phyloP scores from a whole-genome alignment of 257 asterid species.

The Prunella vulgaris region DNA sequence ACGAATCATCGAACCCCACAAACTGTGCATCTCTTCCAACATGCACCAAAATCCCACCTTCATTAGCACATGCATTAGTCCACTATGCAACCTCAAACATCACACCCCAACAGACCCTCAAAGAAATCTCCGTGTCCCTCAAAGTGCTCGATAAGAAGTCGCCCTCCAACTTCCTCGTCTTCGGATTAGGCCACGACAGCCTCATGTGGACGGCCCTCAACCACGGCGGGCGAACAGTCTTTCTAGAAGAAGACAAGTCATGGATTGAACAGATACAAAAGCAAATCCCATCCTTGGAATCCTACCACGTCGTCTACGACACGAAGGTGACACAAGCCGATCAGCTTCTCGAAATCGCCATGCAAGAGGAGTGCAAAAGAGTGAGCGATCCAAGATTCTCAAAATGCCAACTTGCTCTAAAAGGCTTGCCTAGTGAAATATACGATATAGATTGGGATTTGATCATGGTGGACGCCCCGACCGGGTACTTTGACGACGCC shows the following conservation, averaged over 20 bases:
- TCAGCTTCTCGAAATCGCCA: conserved; percentile 48
- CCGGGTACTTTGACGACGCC: conserved; percentile 70
- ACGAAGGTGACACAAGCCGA: conserved; percentile 69
- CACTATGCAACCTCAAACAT: conserved; percentile 78
- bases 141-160: conserved; percentile 56
- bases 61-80: conserved; percentile 60
- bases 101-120: conserved; percentile 82
- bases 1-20: too few relatives aligned
- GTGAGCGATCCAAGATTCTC: conserved; percentile 76
- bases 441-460: conserved; percentile 81
- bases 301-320: conserved; percentile 63
- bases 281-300: conserved; percentile 53
- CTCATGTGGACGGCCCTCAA: conserved; percentile 90
- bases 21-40: conserved; percentile 30
- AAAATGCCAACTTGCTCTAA: conserved; percentile 54
- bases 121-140: conserved; percentile 66
- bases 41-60: conserved; percentile 66
- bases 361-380: conserved; percentile 44
- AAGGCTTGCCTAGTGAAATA: conserved; percentile 51
- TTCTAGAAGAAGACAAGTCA: conserved; percentile 71
- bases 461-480: conserved; percentile 93
- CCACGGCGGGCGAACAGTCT: conserved; percentile 74
- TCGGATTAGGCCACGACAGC: conserved; percentile 85
- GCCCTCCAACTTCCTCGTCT: conserved; percentile 79
- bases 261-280: conserved; percentile 62